Evolutionary conservation across 2,329 filamentous ascomycete genomes (phyloP).

Genomic region (Aspergillus hiratsukae): DNA sequence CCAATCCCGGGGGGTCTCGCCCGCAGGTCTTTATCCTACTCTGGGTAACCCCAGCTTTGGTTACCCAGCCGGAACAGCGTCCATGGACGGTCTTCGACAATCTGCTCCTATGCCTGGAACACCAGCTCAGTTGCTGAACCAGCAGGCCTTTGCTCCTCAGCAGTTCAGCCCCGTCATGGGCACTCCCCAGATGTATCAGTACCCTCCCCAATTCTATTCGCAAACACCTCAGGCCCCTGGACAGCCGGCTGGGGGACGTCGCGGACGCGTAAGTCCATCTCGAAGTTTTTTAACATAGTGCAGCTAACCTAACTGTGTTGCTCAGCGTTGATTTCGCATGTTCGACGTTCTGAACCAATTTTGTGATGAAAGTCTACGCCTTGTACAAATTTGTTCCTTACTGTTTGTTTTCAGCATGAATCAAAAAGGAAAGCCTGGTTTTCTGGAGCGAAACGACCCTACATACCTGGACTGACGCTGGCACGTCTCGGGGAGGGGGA

Average conservation of each 20-base stretch:
- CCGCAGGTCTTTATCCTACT: constrained; percentile 43
- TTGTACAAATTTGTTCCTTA: constrained; percentile 33
- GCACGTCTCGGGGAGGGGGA: constrained; percentile 34
- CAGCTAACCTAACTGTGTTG: constrained; percentile 10
- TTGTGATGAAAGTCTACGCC: constrained; percentile 22
- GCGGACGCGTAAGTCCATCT: constrained; percentile 49
- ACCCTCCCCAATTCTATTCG: constrained; percentile 48
- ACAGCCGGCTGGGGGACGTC: constrained; percentile 46
- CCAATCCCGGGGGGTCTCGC: constrained; percentile 39
- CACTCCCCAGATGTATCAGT: constrained; percentile 47
- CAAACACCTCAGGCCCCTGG: constrained; percentile 42
- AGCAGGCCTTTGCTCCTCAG: constrained; percentile 42
- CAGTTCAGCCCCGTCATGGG: constrained; percentile 45
- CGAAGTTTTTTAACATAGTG: background rate
- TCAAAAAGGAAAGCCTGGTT: constrained; percentile 30
- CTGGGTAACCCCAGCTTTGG: constrained; percentile 43
- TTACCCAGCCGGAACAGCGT: constrained; percentile 39
- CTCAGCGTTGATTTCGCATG: constrained; percentile 28
- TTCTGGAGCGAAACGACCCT: constrained; percentile 28
- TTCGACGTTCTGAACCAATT: constrained; percentile 27
- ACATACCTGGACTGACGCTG: constrained; percentile 36
- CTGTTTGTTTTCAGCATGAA: constrained; percentile 20
- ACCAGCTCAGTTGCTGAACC: constrained; percentile 43
- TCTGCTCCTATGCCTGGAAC: constrained; percentile 33
- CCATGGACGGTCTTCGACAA: constrained; percentile 31